Evolutionary conservation across 371 early-diverging fungal species (phyloP), one percentile per base, ranked within the genome.

Genomic region (Lichtheimia corymbifera): DNA sequence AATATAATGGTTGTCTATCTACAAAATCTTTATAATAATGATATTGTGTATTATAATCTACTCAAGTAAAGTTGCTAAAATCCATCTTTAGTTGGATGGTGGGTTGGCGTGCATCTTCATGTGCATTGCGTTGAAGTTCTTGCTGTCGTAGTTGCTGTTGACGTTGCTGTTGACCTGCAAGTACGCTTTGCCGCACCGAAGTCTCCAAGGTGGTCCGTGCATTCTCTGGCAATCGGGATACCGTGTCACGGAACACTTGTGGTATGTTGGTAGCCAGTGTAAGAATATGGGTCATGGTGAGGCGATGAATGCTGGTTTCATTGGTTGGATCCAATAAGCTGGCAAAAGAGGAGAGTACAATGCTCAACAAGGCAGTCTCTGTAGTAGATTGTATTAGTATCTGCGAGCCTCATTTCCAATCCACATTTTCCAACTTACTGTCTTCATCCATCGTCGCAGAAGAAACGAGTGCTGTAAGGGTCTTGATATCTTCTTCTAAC

Each of bases 41-140:
- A 7, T 28, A 28, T 28, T 4, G 4, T 28, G 35, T 35, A 35
- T 35, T 35, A 35, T 11, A 28, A 9, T 35, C 35, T 35, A 35
- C 35, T 64, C 65, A 72, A 51, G 70, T 61, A 59, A 77, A 77
- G 57, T 77, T 71, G 24, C 76, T 80, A 49, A 85, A 85, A 59
- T 80, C 83, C 52, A 65, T 83, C 60, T 81, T 83, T n/a, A 83
- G 64, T 12, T 71, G 70, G 57, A 83, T 83, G 0, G 80, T 81
- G 24, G 83, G 82, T 30, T 80, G 77, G 15, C 76, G 77, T 30
- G 58, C 64, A 50, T 70, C 71, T 52, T 73, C 69, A 61, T 56
- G 52, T 52, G 70, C 69, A 62, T 56, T 53, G 18, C 57, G 42
- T 14, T 52, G 55, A 42, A 50, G 24, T 55, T 47, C 25, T 49